phyloP scores from a whole-genome alignment of 148 eudicot genomes.

The Rhododendron simsii region DNA sequence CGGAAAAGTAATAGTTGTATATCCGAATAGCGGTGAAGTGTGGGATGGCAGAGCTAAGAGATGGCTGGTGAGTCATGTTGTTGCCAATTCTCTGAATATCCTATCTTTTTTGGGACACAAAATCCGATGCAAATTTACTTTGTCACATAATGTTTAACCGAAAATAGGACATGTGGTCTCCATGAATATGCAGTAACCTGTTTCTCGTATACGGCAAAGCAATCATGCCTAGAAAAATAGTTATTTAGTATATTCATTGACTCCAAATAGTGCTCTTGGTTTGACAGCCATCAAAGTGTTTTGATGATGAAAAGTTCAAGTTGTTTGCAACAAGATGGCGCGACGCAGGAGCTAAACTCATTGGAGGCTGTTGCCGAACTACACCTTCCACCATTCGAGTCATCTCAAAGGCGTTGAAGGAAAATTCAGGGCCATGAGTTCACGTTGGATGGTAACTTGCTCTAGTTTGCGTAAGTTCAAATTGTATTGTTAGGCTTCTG shows the following conservation, averaged over 20 bases:
- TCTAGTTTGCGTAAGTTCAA: neutral
- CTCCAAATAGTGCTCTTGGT: neutral
- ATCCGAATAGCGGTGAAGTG: slow-evolving; percentile 84
- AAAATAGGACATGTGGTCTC: neutral
- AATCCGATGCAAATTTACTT: neutral
- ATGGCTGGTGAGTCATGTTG: slow-evolving; percentile 71
- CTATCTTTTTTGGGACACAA: neutral
- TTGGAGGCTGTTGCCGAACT: slow-evolving; percentile 85
- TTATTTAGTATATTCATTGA: neutral
- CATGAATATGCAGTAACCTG: neutral
- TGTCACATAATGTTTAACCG: neutral
- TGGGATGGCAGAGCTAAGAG: slow-evolving; percentile 80
- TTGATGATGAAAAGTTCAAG: slow-evolving; percentile 56
- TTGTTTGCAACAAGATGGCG: slow-evolving; percentile 61
- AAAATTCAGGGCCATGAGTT: slow-evolving; percentile 8
- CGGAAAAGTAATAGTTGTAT: slow-evolving; percentile 59
- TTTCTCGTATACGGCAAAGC: neutral
- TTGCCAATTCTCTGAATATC: neutral
- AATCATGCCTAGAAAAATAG: neutral
- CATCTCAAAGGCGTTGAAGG: slow-evolving; percentile 54
- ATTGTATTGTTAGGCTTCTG: neutral
- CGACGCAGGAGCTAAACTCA: slow-evolving; percentile 70
- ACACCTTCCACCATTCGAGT: slow-evolving; percentile 60
- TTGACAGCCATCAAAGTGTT: slow-evolving; percentile 69
- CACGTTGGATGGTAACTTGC: neutral